A percentile compares a stretch with the other conserved stretches of the same genome.
Conservation (phyloP, 2,329 filamentous ascomycete species). For the Scytalidium lignicola region DNA sequence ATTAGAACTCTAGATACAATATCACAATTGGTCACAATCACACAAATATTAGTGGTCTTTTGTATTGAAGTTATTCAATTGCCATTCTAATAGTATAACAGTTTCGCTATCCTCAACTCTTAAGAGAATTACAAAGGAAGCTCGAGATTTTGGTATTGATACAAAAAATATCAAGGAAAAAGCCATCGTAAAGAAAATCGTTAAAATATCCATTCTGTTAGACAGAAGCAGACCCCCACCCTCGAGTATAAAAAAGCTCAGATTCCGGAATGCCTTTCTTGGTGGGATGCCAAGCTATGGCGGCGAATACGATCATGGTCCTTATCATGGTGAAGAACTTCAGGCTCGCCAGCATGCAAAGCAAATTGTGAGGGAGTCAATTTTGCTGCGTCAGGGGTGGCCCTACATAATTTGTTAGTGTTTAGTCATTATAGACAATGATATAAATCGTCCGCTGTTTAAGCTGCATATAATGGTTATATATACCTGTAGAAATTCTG, state of each 20-base stretch:
- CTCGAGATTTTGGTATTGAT: too few species aligned
- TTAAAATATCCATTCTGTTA: too few species aligned
- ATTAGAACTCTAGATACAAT: too few species aligned
- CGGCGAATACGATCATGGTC: constrained; percentile 39
- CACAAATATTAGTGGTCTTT: too few species aligned
- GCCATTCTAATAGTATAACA: too few species aligned
- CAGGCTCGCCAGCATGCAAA: constrained; percentile 41
- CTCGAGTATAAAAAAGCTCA: constrained; percentile 1
- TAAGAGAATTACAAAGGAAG: too few species aligned
- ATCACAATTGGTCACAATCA: too few species aligned
- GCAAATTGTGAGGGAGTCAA: constrained; percentile 50
- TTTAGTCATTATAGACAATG: not conserved
- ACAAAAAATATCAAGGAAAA: too few species aligned
- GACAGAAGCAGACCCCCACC: too few species aligned
- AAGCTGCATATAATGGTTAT: not conserved
- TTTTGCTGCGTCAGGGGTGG: constrained; percentile 49
- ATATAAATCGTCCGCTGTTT: not conserved
- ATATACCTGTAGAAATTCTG: not conserved
- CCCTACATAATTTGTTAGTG: constrained; percentile 26
- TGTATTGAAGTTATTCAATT: too few species aligned
- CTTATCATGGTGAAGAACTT: constrained; percentile 39
- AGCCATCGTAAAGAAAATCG: too few species aligned
- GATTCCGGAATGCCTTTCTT: constrained; percentile 36
- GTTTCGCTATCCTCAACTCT: too few species aligned
- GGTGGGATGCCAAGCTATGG: constrained; percentile 40